phyloP scores from a whole-genome alignment of 129 eudicot genomes.

The Daucus carota region DH1_v3.0 NC_030383.2:53949001-53949500 shows the following conservation, averaged over 20 bases:
- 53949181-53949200: neutral
- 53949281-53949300: constrained; percentile 1
- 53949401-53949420: neutral
- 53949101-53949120: neutral
- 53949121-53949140: neutral
- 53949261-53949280: neutral
- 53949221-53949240: neutral
- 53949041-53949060: neutral
- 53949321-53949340: neutral
- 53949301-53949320: neutral
- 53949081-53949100: neutral
- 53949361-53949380: too few species aligned
- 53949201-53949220: neutral
- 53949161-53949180: neutral
- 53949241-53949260: neutral
- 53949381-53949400: neutral
- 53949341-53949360: neutral
- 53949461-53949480: too few species aligned
- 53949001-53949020: too few species aligned
- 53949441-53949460: too few species aligned
- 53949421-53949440: too few species aligned
- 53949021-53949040: too few species aligned
- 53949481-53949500: too few species aligned
- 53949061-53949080: neutral
- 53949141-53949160: neutral